Percentiles rank a stretch among this genome's conserved stretches.
Conservation (phyloP, 2,329 filamentous ascomycete species). For the Diaporthe capsici region DNA sequence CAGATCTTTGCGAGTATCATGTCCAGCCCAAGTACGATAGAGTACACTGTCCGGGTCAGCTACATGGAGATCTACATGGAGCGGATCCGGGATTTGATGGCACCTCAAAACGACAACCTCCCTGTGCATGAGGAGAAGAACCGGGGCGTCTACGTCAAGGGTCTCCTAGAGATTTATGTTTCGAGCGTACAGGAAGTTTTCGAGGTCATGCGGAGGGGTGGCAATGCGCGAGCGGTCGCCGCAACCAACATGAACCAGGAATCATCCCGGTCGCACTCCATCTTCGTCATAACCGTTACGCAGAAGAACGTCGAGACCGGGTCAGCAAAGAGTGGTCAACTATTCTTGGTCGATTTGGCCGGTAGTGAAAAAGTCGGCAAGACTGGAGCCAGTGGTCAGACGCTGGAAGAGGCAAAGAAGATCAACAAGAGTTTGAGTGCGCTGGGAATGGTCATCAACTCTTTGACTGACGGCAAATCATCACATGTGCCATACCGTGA, state of each 20-base stretch:
- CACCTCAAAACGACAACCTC: slow-evolving; percentile 94
- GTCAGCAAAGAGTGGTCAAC: slow-evolving; percentile 94
- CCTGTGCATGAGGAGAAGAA: slow-evolving; percentile 99
- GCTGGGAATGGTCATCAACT: slow-evolving; percentile 98
- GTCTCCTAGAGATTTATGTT: slow-evolving; percentile 93
- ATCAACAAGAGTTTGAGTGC: slow-evolving; percentile 99
- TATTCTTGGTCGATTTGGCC: slow-evolving; percentile 97
- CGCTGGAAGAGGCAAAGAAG: slow-evolving; percentile 98
- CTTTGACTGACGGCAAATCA: slow-evolving; percentile 96
- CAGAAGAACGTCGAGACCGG: slow-evolving; percentile 98
- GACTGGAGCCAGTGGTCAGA: slow-evolving; percentile 97
- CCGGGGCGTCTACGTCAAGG: slow-evolving; percentile 96
- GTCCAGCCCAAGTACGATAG: slow-evolving; percentile 91
- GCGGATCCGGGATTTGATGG: slow-evolving; percentile 91
- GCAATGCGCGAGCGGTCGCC: slow-evolving; percentile 89
- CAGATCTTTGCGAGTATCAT: slow-evolving; percentile 98
- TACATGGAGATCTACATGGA: slow-evolving; percentile 99
- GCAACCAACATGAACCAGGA: slow-evolving; percentile 99
- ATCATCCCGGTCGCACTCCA: slow-evolving; percentile 97
- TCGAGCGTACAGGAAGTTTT: slow-evolving; percentile 96
- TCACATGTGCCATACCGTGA: slow-evolving; percentile 97
- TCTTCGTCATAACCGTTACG: slow-evolving; percentile 96
- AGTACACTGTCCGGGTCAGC: slow-evolving; percentile 98
- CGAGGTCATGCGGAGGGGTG: slow-evolving; percentile 95
- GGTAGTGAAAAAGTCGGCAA: slow-evolving; percentile 99